Evolutionary conservation across 148 eudicot species (phyloP).

Genomic region (Pouteria glomerata): DNA sequence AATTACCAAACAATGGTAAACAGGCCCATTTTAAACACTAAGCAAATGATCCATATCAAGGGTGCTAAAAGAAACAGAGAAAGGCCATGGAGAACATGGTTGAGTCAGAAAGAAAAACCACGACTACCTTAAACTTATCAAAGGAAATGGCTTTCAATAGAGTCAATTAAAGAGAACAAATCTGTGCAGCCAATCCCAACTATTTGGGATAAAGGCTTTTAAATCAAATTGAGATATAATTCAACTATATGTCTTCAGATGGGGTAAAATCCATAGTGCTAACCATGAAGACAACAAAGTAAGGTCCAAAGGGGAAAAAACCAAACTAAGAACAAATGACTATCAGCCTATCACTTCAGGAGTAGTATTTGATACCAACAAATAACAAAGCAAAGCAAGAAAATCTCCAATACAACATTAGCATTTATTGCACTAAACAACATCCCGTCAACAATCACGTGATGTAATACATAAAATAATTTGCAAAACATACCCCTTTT

Average conservation of each 20-base stretch:
- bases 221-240: background rate
- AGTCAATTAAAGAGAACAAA: background rate
- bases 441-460: background rate
- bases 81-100: conserved; percentile 3
- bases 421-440: background rate
- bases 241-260: background rate
- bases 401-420: background rate
- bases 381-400: background rate
- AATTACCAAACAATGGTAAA: no score
- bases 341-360: background rate
- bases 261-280: background rate
- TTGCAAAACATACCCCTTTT: conserved; percentile 57
- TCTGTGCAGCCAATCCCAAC: background rate
- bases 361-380: background rate
- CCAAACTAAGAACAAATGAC: background rate
- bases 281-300: background rate
- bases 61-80: background rate
- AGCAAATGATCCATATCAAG: no score
- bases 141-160: background rate
- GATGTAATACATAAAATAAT: background rate
- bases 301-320: background rate
- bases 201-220: background rate
- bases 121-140: background rate
- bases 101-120: background rate
- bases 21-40: no score